Percentiles rank a stretch among this genome's conserved stretches.
Conservation (phyloP, 2,329 filamentous ascomycete species). For the Calonectria honghensis region DNA sequence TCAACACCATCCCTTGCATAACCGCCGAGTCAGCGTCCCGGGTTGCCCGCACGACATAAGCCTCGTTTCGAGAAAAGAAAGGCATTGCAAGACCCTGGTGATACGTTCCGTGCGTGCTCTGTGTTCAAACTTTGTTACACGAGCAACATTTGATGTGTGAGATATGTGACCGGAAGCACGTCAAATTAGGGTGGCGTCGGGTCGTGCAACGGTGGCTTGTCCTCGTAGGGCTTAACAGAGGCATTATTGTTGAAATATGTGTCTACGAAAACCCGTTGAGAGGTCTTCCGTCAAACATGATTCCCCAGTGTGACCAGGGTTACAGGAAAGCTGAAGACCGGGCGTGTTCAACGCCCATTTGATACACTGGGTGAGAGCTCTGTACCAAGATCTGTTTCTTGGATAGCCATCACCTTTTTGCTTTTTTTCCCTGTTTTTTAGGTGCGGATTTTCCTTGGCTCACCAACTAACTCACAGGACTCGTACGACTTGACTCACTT, state of each 20-base stretch:
- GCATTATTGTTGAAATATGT: constrained; percentile 28
- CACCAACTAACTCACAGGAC: constrained; percentile 4
- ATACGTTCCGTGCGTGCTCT: constrained; percentile 21
- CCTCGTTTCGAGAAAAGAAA: constrained; percentile 29
- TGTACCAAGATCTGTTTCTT: constrained; percentile 12
- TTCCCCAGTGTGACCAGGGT: constrained; percentile 12
- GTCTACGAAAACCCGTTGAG: constrained; percentile 17
- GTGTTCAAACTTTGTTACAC: neutral
- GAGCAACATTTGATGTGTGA: constrained; percentile 31
- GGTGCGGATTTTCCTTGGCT: constrained; percentile 7
- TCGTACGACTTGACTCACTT: constrained; percentile 33
- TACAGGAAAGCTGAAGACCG: constrained; percentile 25
- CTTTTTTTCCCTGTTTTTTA: constrained; percentile 12
- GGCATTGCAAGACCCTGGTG: constrained; percentile 27
- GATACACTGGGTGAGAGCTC: constrained; percentile 27
- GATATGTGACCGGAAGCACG: constrained; percentile 32
- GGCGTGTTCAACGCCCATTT: constrained; percentile 28
- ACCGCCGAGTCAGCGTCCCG: constrained; percentile 12
- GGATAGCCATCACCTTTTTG: constrained; percentile 10
- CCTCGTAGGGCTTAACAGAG: constrained; percentile 29
- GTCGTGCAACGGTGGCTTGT: constrained; percentile 35
- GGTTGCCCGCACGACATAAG: constrained; percentile 24
- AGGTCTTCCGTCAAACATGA: constrained; percentile 3
- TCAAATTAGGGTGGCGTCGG: constrained; percentile 33
- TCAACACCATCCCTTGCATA: constrained; percentile 27